A percentile compares a stretch with the other conserved stretches of the same genome.
These are phyloP conservation scores for Trametes polyzona DNA, from an alignment of 1,284 basidiomycete species.

Conservation along the genomic window DNA sequence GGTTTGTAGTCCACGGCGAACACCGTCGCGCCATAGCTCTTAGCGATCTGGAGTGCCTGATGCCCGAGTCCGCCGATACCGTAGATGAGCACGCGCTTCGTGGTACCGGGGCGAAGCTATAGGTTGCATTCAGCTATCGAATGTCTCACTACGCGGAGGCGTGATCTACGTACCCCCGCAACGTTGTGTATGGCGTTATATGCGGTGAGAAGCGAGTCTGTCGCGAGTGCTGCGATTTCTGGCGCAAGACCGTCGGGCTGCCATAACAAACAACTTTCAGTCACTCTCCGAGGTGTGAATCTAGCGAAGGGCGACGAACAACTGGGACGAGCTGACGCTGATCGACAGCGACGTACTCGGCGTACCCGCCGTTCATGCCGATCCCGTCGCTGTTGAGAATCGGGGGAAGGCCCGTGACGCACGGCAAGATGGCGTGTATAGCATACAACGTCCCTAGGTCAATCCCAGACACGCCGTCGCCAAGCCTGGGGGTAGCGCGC, in stretches of 20 bases:
- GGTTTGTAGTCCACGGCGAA: constrained; percentile 32
- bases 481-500: constrained; percentile 11
- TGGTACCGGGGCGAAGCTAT: constrained; percentile 18
- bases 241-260: constrained; percentile 30
- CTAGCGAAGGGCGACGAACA: neutral
- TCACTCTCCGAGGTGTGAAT: neutral
- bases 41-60: constrained; percentile 35
- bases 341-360: constrained; percentile 28
- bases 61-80: constrained; percentile 38
- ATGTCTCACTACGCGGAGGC: neutral
- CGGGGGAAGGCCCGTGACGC: constrained; percentile 14
- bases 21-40: constrained; percentile 31
- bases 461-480: constrained; percentile 20
- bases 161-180: constrained; percentile 23
- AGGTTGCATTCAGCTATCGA: no score
- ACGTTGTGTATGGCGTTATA: constrained; percentile 32
- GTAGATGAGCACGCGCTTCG: constrained; percentile 31
- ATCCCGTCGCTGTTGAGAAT: constrained; percentile 22
- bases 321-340: constrained; percentile 29
- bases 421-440: constrained; percentile 18
- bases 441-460: constrained; percentile 26
- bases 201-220: constrained; percentile 33
- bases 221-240: constrained; percentile 30
- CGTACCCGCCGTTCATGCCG: constrained; percentile 31
- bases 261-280: neutral